Percentiles rank a stretch among this genome's conserved stretches.
These are phyloP conservation scores for Lophium mytilinum DNA, from an alignment of 495 filamentous ascomycete species.

Conservation along the genomic window DNA sequence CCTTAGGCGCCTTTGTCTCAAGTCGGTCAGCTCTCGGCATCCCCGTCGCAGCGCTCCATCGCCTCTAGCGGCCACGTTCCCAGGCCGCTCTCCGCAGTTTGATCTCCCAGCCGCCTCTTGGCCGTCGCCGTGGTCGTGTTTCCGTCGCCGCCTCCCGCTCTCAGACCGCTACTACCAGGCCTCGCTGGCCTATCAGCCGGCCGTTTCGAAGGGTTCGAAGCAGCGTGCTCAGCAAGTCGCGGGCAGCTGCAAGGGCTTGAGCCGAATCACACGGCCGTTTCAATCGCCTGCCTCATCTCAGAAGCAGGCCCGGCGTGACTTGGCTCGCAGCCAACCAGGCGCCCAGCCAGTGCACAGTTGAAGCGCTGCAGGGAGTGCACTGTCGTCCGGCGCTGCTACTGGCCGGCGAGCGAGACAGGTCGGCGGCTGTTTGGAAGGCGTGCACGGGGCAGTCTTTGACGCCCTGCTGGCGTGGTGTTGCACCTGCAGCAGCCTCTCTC, in stretches of 20 bases:
- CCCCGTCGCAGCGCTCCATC: background rate
- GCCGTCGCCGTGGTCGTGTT: background rate
- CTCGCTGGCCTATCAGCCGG: background rate
- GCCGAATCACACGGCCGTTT: slow-evolving; percentile 25
- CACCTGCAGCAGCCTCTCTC: slow-evolving; percentile 1
- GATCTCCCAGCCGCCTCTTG: background rate
- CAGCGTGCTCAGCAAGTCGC: background rate
- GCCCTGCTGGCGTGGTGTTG: background rate
- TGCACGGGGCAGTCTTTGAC: too few relatives aligned
- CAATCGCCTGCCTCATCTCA: slow-evolving; percentile 4
- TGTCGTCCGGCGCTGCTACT: background rate
- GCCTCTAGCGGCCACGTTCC: background rate
- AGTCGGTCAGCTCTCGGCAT: background rate
- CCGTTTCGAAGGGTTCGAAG: background rate
- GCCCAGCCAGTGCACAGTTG: background rate
- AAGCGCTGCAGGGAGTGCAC: background rate
- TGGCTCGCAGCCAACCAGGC: slow-evolving; percentile 13
- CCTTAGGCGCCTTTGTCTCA: background rate
- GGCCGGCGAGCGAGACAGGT: background rate
- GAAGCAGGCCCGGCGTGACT: background rate
- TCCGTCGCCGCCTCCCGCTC: background rate
- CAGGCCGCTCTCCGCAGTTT: background rate
- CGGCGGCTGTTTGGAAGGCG: slow-evolving; percentile 23
- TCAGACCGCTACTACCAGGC: background rate
- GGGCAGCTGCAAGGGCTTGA: slow-evolving; percentile 22